Conservation (phyloP, 2,329 filamentous ascomycete genomes). For the Seiridium unicorne region DNA sequence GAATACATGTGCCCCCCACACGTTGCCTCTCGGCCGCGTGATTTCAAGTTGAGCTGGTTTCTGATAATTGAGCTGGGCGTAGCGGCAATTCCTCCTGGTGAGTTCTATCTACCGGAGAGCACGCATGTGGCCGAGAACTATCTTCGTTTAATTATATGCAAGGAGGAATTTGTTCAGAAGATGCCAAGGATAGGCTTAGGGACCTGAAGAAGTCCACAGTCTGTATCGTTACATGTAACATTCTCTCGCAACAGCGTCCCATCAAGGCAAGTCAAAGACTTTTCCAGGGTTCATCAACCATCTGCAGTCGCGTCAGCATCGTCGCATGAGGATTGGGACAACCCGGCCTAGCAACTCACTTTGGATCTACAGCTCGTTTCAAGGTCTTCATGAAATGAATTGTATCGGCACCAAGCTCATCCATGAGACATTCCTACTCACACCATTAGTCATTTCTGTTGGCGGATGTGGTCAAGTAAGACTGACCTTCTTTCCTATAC, state of each 20-base stretch:
- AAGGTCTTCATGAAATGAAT: constrained; percentile 6
- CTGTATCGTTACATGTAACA: too few relatives aligned
- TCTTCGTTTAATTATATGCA: not conserved
- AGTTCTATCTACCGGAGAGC: not conserved
- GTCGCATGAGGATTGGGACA: too few relatives aligned
- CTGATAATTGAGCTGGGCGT: not conserved
- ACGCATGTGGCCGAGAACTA: not conserved
- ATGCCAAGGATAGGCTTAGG: not conserved
- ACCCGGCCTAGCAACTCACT: not conserved
- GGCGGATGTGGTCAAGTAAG: not conserved
- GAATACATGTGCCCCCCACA: not conserved
- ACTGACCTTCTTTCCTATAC: constrained; percentile 55
- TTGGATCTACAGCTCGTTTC: constrained; percentile 2
- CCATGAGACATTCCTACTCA: constrained; percentile 6
- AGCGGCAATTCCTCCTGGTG: not conserved
- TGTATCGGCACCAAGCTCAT: constrained; percentile 5
- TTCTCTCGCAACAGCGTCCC: too few relatives aligned
- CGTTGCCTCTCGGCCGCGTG: not conserved
- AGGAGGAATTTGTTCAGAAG: not conserved
- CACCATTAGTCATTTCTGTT: not conserved
- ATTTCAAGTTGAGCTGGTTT: not conserved
- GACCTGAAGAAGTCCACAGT: not conserved
- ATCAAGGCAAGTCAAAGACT: constrained; percentile 3
- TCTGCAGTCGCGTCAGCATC: not conserved
- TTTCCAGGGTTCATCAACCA: constrained; percentile 10